Evolutionary conservation across 1,139 yeast species (phyloP).

Genomic region (Hemisphaericaspora xylanilytica): DNA sequence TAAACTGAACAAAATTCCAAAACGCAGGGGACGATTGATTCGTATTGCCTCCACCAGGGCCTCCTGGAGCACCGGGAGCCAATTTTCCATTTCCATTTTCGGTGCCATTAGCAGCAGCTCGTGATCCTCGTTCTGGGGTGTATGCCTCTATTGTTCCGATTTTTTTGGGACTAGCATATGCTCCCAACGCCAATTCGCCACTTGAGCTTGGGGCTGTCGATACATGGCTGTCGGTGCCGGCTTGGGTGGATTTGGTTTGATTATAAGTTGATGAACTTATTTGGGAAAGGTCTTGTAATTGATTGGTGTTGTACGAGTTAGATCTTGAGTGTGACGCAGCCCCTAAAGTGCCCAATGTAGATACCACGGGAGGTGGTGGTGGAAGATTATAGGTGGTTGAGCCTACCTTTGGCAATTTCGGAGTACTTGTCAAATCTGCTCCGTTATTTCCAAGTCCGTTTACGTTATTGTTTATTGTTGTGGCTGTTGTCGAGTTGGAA

Average conservation of each 20-base stretch:
- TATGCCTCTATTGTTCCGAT: conserved; percentile 72
- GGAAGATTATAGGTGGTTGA: conserved; percentile 33
- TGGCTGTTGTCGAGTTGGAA: neutral
- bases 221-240: conserved; percentile 2
- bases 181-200: conserved; percentile 37
- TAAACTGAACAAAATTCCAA: conserved; percentile 76
- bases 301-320: conserved; percentile 13
- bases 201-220: conserved; percentile 5
- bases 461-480: no score
- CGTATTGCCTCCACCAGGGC: no score
- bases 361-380: conserved; percentile 36
- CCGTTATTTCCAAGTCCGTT: no score
- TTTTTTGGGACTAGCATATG: conserved; percentile 52
- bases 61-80: conserved; percentile 7
- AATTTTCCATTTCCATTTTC: conserved; percentile 15
- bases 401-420: conserved; percentile 37
- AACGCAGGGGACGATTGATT: conserved; percentile 68
- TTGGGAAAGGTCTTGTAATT: conserved; percentile 6
- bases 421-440: conserved; percentile 25
- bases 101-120: conserved; percentile 16
- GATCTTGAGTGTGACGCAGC: conserved; percentile 15
- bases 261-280: conserved; percentile 1
- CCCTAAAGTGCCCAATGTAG: conserved; percentile 15
- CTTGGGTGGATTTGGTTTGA: neutral
- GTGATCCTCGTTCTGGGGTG: conserved; percentile 75